phyloP scores from a whole-genome alignment of 768 basidiomycete genomes.

The Hypholoma fasciculare region DNA sequence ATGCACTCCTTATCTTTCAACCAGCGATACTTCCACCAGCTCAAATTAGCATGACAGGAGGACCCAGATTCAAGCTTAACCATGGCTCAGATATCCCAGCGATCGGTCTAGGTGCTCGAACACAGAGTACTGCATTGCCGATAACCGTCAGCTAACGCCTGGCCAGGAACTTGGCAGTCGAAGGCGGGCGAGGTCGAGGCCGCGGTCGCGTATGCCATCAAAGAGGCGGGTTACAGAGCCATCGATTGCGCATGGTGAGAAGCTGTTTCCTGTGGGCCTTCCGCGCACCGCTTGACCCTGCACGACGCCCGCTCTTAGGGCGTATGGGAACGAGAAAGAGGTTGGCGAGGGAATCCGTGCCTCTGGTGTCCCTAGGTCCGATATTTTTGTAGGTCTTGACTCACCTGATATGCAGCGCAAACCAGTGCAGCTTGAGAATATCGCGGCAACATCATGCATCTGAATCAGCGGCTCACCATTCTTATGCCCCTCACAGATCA shows the following conservation, averaged over 20 bases:
- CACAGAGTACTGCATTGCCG: constrained; percentile 20
- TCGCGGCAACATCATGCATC: not conserved
- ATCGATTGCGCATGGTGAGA: constrained; percentile 65
- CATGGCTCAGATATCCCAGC: constrained; percentile 55
- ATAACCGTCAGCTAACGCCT: not conserved
- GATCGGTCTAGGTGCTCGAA: constrained; percentile 51
- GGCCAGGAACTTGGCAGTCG: constrained; percentile 78
- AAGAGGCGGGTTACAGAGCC: constrained; percentile 72
- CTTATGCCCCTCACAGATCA: constrained; percentile 45
- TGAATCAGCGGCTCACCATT: not conserved
- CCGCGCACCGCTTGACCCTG: constrained; percentile 20
- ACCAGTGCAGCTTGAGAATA: not conserved
- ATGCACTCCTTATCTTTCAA: constrained; percentile 15
- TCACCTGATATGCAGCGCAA: not conserved
- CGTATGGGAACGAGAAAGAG: constrained; percentile 75
- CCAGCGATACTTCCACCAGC: constrained; percentile 9
- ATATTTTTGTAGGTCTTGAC: constrained; percentile 44
- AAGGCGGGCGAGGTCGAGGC: constrained; percentile 66
- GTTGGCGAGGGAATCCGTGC: constrained; percentile 80
- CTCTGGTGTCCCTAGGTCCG: constrained; percentile 74
- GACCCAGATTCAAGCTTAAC: constrained; percentile 59
- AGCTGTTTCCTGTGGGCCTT: not conserved
- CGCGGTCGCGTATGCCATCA: constrained; percentile 76
- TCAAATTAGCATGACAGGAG: constrained; percentile 23
- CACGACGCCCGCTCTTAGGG: constrained; percentile 33